A percentile compares a stretch with the other conserved stretches of the same genome.
Conservation (phyloP, 768 basidiomycete species). For the Auricularia auricula-judae region DNA sequence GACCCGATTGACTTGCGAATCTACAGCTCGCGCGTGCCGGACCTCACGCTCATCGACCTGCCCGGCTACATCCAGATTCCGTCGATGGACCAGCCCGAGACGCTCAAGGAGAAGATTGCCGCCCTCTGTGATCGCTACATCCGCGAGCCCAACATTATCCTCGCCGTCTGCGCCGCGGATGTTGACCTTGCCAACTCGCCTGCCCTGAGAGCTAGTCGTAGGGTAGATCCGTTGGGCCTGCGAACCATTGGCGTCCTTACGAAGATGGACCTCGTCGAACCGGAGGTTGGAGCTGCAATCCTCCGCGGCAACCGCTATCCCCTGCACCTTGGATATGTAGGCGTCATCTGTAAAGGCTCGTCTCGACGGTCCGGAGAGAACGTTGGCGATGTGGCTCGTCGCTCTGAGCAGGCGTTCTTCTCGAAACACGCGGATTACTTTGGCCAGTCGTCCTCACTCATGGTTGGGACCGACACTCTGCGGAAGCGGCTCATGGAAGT, state of each 20-base stretch:
- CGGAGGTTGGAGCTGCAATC: slow-evolving; percentile 72
- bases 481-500: slow-evolving; percentile 92
- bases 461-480: slow-evolving; percentile 88
- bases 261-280: slow-evolving; percentile 94
- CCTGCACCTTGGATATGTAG: slow-evolving; percentile 94
- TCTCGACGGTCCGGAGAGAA: slow-evolving; percentile 37
- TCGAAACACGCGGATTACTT: slow-evolving; percentile 50
- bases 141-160: slow-evolving; percentile 97
- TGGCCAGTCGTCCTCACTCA: slow-evolving; percentile 48
- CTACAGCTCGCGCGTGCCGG: slow-evolving; percentile 91
- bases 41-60: slow-evolving; percentile 93
- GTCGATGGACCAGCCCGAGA: slow-evolving; percentile 91
- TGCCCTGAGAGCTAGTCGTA: slow-evolving; percentile 83
- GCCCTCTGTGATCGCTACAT: slow-evolving; percentile 91
- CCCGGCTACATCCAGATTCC: slow-evolving; percentile 96
- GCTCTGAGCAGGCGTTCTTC: slow-evolving; percentile 61
- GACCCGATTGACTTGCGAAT: slow-evolving; percentile 96
- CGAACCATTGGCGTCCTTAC: slow-evolving; percentile 97
- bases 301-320: slow-evolving; percentile 88
- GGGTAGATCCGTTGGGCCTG: slow-evolving; percentile 88
- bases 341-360: slow-evolving; percentile 80
- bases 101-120: slow-evolving; percentile 86
- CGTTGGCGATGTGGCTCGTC: slow-evolving; percentile 33
- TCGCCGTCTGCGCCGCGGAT: slow-evolving; percentile 98
- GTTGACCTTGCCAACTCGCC: slow-evolving; percentile 98